Evolutionary conservation across 2,329 filamentous ascomycete species (phyloP).

Genomic region (Verticillium isaacii): DNA sequence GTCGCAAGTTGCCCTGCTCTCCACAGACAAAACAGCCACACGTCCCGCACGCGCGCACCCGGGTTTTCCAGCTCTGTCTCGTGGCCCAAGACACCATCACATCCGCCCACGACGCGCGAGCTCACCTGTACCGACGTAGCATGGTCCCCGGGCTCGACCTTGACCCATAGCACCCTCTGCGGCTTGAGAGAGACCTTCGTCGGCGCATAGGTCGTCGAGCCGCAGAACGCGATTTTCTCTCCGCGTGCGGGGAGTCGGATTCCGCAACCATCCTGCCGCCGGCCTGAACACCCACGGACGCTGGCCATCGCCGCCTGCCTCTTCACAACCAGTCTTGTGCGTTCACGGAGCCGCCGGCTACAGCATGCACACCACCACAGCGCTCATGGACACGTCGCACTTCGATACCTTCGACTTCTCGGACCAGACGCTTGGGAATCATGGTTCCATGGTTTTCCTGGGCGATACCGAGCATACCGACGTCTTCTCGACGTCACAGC

Average conservation of each 20-base stretch:
- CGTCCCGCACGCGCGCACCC: neutral
- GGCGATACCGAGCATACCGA: constrained; percentile 28
- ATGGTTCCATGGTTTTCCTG: constrained; percentile 31
- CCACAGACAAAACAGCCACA: neutral
- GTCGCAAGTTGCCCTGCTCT: neutral
- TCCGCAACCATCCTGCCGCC: neutral
- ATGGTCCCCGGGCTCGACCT: neutral
- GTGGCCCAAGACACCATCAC: neutral
- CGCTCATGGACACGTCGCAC: constrained; percentile 36
- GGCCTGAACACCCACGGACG: neutral
- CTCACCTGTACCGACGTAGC: neutral
- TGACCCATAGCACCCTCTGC: neutral
- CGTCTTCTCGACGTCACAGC: constrained; percentile 22
- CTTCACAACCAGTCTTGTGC: neutral
- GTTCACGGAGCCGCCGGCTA: neutral
- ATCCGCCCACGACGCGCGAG: neutral
- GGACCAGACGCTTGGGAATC: constrained; percentile 38
- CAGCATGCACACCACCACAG: neutral
- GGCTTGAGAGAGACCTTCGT: neutral
- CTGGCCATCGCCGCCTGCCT: neutral
- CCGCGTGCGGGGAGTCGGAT: neutral
- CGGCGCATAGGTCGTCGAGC: neutral
- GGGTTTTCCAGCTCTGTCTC: neutral
- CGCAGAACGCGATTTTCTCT: neutral
- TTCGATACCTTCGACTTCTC: constrained; percentile 51